Evolutionary conservation across 2,329 filamentous ascomycete genomes (phyloP).

Genomic region (Penicillium janthinellum): DNA sequence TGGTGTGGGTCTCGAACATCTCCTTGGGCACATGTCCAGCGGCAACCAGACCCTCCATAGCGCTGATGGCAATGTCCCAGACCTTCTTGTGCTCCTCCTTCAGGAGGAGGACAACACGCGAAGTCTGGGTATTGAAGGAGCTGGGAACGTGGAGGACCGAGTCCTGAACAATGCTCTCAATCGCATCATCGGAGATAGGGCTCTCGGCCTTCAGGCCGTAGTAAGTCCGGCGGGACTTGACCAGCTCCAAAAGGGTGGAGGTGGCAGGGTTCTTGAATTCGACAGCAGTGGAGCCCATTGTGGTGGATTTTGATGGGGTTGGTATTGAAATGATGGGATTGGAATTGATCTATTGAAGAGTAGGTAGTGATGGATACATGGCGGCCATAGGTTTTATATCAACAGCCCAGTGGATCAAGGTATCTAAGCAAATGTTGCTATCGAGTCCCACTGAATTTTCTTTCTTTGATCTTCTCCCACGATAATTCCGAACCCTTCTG

Average conservation of each 20-base stretch:
- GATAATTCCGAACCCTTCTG: background rate
- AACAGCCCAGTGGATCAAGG: background rate
- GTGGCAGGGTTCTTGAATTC: slow-evolving; percentile 39
- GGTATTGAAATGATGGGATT: background rate
- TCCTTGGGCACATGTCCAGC: slow-evolving; percentile 57
- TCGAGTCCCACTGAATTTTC: background rate
- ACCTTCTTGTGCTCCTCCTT: slow-evolving; percentile 84
- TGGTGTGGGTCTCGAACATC: slow-evolving; percentile 49
- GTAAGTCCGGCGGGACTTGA: slow-evolving; percentile 35
- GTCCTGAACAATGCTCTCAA: slow-evolving; percentile 33
- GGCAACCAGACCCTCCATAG: slow-evolving; percentile 49
- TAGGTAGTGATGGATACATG: background rate
- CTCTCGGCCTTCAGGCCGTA: slow-evolving; percentile 37
- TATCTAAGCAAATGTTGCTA: background rate
- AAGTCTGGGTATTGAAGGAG: slow-evolving; percentile 85
- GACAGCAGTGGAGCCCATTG: slow-evolving; percentile 39
- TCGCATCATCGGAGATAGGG: slow-evolving; percentile 36
- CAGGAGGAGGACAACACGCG: slow-evolving; percentile 75
- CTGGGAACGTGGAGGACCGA: slow-evolving; percentile 70
- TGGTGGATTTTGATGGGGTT: slow-evolving; percentile 31
- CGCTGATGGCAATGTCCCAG: slow-evolving; percentile 75
- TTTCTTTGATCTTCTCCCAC: background rate
- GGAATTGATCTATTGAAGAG: background rate
- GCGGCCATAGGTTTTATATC: slow-evolving; percentile 7
- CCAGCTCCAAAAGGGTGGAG: slow-evolving; percentile 33